Base-by-base conservation (phyloP, 345 rosid genomes). In the Streptanthus diversifolius region DNA sequence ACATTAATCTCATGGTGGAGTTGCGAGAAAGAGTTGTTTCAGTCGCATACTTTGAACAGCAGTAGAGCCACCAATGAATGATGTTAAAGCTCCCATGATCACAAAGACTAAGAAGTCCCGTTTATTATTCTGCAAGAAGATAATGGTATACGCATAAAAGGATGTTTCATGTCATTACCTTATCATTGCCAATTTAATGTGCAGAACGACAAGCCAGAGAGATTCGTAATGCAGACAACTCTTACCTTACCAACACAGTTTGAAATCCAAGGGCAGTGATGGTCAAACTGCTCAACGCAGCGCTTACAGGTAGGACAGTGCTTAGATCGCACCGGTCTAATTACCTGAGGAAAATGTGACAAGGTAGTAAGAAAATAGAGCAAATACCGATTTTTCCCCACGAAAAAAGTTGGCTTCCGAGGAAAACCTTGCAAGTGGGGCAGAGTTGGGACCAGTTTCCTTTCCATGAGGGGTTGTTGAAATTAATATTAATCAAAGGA, bases 241-340 rank as follows among this genome's bases (percentile, higher is more conserved):
- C 33, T 83, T 66, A 91, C 99, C 95, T 91, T 95, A 65, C 99
- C 99, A 39, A 95, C 99, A 77, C 99, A 95, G 71, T 95, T 95
- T 58, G 97, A 90, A 77, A 95, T 95, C 99, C 99, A 95, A 8
- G 97, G 99, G 82, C 99, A 95, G 81, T 95, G 97, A 82, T 95
- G 97, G 75, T 95, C 96, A 69, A 95, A 95, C 77, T 95, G 97
- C 77, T 91, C 97, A 48, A 95, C 81, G 37, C 99, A 95, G 81
- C 71, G 93, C 52, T 91, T 85, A 79, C 99, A 95, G 19, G 82
- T 37, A 47, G 99, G 84, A 68, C 99, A 95, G 78, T 95, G 99
- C 83, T 95, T 95, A 52, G 97, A 86, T 60, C 97, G 96, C 70
- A 91, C 83, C 36, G 99, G 99, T 73, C 99, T 88, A 71, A 91